Conservation (phyloP, 75 land plant genomes). For the Sequoia sempervirens region DNA sequence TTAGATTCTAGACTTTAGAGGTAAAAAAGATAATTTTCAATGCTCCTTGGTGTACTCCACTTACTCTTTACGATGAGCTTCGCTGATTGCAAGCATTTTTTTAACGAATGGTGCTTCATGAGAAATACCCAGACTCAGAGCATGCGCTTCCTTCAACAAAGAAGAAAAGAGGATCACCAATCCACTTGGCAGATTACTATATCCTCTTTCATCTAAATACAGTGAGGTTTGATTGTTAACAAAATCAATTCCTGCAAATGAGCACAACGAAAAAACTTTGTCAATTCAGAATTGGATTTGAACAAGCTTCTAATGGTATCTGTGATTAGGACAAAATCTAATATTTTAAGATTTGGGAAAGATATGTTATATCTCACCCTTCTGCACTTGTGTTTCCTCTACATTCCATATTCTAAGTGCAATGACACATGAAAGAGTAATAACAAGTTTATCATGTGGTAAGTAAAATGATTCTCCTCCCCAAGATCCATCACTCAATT, state of each 20-base stretch:
- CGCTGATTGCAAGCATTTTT: background rate
- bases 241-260: constrained; percentile 1
- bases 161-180: background rate
- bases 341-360: too few relatives aligned
- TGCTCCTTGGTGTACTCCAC: background rate
- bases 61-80: constrained; percentile 5
- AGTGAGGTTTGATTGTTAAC: background rate
- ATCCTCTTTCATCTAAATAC: background rate
- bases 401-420: background rate
- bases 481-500: background rate
- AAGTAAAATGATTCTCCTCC: background rate
- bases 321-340: too few relatives aligned
- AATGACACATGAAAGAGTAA: background rate
- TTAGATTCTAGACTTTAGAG: too few relatives aligned
- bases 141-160: constrained; percentile 8
- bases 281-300: too few relatives aligned
- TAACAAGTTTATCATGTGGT: background rate
- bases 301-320: too few relatives aligned
- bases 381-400: background rate
- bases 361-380: background rate
- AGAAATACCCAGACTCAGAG: constrained; percentile 6
- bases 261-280: too few relatives aligned
- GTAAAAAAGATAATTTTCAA: too few relatives aligned
- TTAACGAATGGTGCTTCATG: background rate
- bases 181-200: background rate